Percentiles rank a stretch among this genome's conserved stretches.
Conservation (phyloP, 1,284 basidiomycete species). For the Athelia sp. region DNA sequence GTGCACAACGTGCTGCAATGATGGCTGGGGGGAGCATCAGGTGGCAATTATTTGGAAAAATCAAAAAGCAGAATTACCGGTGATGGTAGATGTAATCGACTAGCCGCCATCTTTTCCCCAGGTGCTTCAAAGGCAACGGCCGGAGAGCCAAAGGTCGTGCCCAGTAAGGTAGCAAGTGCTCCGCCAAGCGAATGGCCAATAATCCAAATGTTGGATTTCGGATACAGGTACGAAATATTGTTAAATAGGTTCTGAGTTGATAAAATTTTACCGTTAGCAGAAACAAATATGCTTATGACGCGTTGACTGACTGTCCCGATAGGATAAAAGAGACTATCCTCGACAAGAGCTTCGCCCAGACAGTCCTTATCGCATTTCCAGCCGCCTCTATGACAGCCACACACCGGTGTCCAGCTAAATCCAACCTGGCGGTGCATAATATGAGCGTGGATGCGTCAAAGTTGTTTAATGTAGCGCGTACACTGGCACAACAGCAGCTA, state of each 20-base stretch:
- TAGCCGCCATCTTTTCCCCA: conserved; percentile 83
- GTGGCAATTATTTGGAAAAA: not conserved
- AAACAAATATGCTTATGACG: not conserved
- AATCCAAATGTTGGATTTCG: conserved; percentile 90
- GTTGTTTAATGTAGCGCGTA: conserved; percentile 26
- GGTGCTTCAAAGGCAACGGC: conserved; percentile 90
- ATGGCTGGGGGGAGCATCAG: conserved; percentile 41
- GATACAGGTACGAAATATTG: conserved; percentile 93
- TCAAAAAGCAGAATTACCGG: conserved; percentile 41
- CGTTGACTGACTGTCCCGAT: conserved; percentile 64
- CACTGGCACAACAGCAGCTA: conserved; percentile 93
- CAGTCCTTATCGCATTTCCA: conserved; percentile 85
- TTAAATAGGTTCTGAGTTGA: conserved; percentile 78
- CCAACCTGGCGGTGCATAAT: conserved; percentile 33
- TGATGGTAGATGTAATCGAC: conserved; percentile 83
- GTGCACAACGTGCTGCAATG: conserved; percentile 72
- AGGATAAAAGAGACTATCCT: conserved; percentile 88
- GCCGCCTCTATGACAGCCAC: conserved; percentile 82
- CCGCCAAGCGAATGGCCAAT: conserved; percentile 72
- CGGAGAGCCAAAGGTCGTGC: conserved; percentile 89
- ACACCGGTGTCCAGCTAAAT: conserved; percentile 95
- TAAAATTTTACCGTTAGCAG: not conserved
- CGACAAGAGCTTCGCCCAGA: conserved; percentile 72
- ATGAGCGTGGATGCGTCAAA: too few species aligned
- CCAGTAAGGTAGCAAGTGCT: conserved; percentile 49